phyloP scores from a whole-genome alignment of 306 rosid species.

The Benincasa hispida region DNA sequence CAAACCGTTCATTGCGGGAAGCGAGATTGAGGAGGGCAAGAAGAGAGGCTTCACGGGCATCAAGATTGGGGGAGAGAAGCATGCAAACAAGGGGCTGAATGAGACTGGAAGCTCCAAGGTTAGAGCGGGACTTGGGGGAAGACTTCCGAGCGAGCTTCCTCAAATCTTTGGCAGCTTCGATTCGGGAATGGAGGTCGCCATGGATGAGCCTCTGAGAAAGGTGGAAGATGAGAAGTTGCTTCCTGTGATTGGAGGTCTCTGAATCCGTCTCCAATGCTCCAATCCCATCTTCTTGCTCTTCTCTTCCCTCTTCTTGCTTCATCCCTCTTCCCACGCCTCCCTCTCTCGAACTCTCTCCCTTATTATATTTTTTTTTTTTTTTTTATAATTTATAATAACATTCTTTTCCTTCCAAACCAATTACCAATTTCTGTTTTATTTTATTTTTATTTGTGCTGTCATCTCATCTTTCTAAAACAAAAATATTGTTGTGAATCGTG shows the following conservation, averaged over 20 bases:
- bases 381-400: neutral
- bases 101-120: conserved; percentile 55
- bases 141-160: conserved; percentile 60
- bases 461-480: too few species aligned
- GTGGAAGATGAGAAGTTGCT: conserved; percentile 37
- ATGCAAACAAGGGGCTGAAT: conserved; percentile 65
- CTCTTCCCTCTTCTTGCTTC: neutral
- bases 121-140: conserved; percentile 49
- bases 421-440: too few species aligned
- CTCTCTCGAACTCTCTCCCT: neutral
- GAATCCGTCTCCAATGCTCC: conserved; percentile 2
- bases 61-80: conserved; percentile 61
- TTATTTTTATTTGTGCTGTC: too few species aligned
- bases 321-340: neutral
- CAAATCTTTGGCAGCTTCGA: conserved; percentile 79
- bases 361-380: too few species aligned
- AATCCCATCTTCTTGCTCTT: conserved; percentile 10
- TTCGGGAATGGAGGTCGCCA: conserved; percentile 53
- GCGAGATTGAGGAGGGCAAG: conserved; percentile 92
- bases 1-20: conserved; percentile 63
- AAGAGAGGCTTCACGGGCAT: conserved; percentile 71
- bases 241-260: conserved; percentile 30
- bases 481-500: too few species aligned
- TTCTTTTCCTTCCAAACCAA: neutral
- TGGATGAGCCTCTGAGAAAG: conserved; percentile 52